These are phyloP conservation scores for Salix viminalis DNA, from an alignment of 345 rosid genomes.

Conservation along the genomic window DNA sequence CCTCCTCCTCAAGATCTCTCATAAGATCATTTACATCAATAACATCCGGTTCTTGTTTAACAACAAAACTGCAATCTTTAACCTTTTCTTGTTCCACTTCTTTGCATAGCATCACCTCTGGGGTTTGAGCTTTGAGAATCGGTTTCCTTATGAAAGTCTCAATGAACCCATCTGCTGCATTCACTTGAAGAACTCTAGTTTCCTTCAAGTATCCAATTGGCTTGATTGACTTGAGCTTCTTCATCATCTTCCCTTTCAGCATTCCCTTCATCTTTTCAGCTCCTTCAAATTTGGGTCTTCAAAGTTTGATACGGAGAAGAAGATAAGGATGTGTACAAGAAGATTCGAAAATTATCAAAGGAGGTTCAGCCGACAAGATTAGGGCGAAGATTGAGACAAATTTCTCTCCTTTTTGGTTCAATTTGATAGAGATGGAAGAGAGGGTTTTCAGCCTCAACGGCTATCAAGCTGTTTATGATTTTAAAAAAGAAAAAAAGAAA, in stretches of 20 bases:
- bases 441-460: slow-evolving; percentile 51
- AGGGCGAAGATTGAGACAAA: slow-evolving; percentile 3
- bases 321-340: background rate
- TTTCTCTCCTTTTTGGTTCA: background rate
- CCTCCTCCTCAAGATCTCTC: slow-evolving; percentile 41
- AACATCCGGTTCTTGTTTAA: slow-evolving; percentile 29
- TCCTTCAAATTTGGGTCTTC: background rate
- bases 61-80: background rate
- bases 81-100: slow-evolving; percentile 22
- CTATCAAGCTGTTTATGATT: slow-evolving; percentile 43
- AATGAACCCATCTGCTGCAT: slow-evolving; percentile 53
- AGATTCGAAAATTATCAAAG: background rate
- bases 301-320: slow-evolving; percentile 1
- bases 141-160: slow-evolving; percentile 33
- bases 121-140: slow-evolving; percentile 23
- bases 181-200: slow-evolving; percentile 54
- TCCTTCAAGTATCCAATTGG: slow-evolving; percentile 62
- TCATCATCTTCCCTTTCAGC: slow-evolving; percentile 73
- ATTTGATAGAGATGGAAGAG: slow-evolving; percentile 1
- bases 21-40: slow-evolving; percentile 44
- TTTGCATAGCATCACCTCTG: slow-evolving; percentile 14
- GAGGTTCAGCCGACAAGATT: background rate
- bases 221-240: slow-evolving; percentile 57
- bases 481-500: slow-evolving; percentile 21
- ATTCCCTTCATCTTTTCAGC: slow-evolving; percentile 53